phyloP scores from a whole-genome alignment of 2,329 filamentous ascomycete genomes.

The Nannizziopsis arthrosporioides region DNA sequence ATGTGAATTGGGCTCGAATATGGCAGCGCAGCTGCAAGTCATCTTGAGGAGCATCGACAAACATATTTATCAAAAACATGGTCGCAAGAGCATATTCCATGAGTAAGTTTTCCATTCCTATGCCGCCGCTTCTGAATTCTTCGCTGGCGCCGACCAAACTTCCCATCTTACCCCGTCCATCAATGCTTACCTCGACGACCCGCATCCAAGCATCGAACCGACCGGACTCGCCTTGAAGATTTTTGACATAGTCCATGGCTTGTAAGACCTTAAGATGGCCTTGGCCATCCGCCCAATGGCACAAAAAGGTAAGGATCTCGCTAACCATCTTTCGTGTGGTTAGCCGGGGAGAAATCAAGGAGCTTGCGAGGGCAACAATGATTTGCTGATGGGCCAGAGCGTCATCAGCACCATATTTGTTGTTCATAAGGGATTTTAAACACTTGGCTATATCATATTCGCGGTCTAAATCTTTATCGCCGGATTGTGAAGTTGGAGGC shows the following conservation, averaged over 20 bases:
- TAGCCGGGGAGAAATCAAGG: slow-evolving; percentile 74
- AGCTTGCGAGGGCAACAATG: slow-evolving; percentile 74
- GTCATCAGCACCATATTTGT: slow-evolving; percentile 96
- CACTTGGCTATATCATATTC: slow-evolving; percentile 98
- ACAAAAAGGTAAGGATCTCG: slow-evolving; percentile 90
- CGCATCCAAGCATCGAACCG: slow-evolving; percentile 98
- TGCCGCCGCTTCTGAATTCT: slow-evolving; percentile 87
- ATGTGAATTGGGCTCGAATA: slow-evolving; percentile 89
- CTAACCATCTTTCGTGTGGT: slow-evolving; percentile 90
- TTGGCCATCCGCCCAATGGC: slow-evolving; percentile 80
- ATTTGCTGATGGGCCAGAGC: slow-evolving; percentile 82
- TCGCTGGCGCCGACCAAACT: slow-evolving; percentile 94
- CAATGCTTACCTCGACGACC: slow-evolving; percentile 90
- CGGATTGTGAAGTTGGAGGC: slow-evolving; percentile 45
- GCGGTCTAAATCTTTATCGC: slow-evolving; percentile 71
- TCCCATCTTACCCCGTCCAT: slow-evolving; percentile 97
- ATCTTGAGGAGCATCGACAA: slow-evolving; percentile 78
- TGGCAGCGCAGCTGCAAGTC: slow-evolving; percentile 88
- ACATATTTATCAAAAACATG: slow-evolving; percentile 90
- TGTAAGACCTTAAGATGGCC: slow-evolving; percentile 90
- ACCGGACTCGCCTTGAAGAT: slow-evolving; percentile 77
- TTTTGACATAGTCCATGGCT: slow-evolving; percentile 83
- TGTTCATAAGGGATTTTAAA: slow-evolving; percentile 95
- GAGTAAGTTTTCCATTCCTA: slow-evolving; percentile 95
- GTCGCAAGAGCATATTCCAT: slow-evolving; percentile 98